Evolutionary conservation across 345 rosid species (phyloP), one percentile per base, ranked within the genome.

Genomic region (Physaria fendleri): DNA sequence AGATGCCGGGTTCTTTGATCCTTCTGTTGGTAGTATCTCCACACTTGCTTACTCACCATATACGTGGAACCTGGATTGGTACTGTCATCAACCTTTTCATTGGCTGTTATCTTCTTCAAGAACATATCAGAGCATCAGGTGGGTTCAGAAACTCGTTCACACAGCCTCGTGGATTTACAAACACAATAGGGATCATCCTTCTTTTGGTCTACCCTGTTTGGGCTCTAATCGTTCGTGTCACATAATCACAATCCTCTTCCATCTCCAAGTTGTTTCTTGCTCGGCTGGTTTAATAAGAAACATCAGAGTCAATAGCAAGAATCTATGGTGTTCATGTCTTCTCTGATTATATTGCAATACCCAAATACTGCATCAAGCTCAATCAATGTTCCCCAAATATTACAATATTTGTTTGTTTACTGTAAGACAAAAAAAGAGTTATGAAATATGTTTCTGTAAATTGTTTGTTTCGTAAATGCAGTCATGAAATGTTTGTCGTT

Each of bases 131-230:
- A 41, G 95, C 90, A n/a, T 77, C 95, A 0, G 98, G 94, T 5
- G 98, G 98, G 56, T 84, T 92, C 78, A 79, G 95, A 64, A 86
- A 88, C 28, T 81, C 97, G 2, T 82, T 92, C 60, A 86, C 94
- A 3, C 87, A 76, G 51, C 58, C 81, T 21, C 83, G 86, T 30
- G 95, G 97, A 55, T 73, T 86, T 25, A 86, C 97, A 25, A 92
- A 86, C 84, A 88, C 94, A 0, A 0, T 86, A 13, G 97, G 98
- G 37, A 87, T 92, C 68, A 67, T 86, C 50, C 81, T 88, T 67
- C 81, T 92, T 18, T 13, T 92, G 30, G 94, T 79, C 48, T 92
- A 81, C 72, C 98, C 97, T n/a, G 74, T 85, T 51, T 92, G 95
- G 98, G 73, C 91, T 2, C 62, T 92, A 8, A 71, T 92, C 41